phyloP scores from a whole-genome alignment of 2,329 filamentous ascomycete species.

The Drechslerella coelobrocha region DNA sequence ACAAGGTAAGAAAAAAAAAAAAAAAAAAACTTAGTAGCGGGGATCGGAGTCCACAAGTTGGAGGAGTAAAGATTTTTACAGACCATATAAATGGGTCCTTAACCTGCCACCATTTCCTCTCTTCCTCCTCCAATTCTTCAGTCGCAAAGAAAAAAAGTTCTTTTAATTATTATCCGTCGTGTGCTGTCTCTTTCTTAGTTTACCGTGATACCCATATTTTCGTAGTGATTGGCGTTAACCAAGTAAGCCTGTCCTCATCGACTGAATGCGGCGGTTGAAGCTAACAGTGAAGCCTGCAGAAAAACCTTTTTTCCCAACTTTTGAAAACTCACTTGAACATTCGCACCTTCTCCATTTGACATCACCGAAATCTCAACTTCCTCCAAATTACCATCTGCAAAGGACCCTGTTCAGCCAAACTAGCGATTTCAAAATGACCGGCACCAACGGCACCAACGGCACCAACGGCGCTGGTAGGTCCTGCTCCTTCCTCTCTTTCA shows the following conservation, averaged over 20 bases:
- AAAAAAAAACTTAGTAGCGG: constrained; percentile 31
- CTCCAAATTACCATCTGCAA: constrained; percentile 23
- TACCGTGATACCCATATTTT: constrained; percentile 46
- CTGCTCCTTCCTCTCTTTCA: constrained; percentile 7
- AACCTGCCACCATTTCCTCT: constrained; percentile 29
- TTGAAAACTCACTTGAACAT: constrained; percentile 22
- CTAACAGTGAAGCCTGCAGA: constrained; percentile 35
- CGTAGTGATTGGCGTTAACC: constrained; percentile 43
- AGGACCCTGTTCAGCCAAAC: constrained; percentile 10
- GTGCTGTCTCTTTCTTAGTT: constrained; percentile 5
- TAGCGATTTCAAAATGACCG: constrained; percentile 37
- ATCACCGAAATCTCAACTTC: constrained; percentile 17
- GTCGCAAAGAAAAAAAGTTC: constrained; percentile 21
- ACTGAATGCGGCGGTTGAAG: constrained; percentile 3
- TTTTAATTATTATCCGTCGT: constrained; percentile 8
- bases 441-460: constrained; percentile 41
- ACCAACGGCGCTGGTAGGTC: constrained; percentile 2
- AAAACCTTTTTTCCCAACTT: constrained; percentile 45
- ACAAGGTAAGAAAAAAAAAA: constrained; percentile 9
- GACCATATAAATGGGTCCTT: constrained; percentile 45
- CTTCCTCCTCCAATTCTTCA: constrained; percentile 15
- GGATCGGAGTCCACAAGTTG: constrained; percentile 31
- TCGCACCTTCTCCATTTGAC: constrained; percentile 49
- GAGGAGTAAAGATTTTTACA: constrained; percentile 1
- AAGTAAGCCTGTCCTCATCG: constrained; percentile 17